Base-by-base conservation (phyloP, 1,284 basidiomycete species). In the Sphagnurus paluster region DNA sequence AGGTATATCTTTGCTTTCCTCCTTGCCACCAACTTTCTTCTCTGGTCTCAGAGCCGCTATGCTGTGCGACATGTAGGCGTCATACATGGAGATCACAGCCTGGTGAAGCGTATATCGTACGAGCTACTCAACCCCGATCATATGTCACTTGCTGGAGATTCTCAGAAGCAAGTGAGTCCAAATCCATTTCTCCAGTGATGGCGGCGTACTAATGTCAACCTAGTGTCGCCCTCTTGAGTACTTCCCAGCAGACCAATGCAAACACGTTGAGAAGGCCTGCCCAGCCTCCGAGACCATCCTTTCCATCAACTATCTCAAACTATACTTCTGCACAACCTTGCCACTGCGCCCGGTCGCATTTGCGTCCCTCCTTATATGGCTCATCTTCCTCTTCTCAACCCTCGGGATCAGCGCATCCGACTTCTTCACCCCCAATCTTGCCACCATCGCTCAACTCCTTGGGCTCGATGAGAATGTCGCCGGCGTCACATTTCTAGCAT, bases 391-490 rank as follows among this genome's bases (percentile, higher is more conserved):
- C 45, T 93, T 93, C 69, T 90, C 87, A 17, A 89, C 91, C 39
- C 82, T 96, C 17, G 93, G 93, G 3, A 96, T 97, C 64, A 87
- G 85, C 54, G 92, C 93, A 7, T 89, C 90, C 29, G 94, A 98
- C 68, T 98, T 96, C 71, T 96, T 98, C 72, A 94, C 90, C 38
- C 93, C 93, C 1, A 97, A 98, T 65, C 79, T 97, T 24, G 86
- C 89, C 0, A 91, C 93, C 0, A 86, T 96, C 28, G 82, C 93
- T 0, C 77, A 85, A 38, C 69, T 90, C 5, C 78, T 97, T 2
- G 89, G 92, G 0, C 67, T 98, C 25, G 88, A 88, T 57, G 92
- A 98, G 66, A 90, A 90, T 49, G 84, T 96, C 6, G 92, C 93
- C 0, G 93, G 93, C 0, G 93, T 96, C 11, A 96, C 94, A 0